Evolutionary conservation across 768 basidiomycete genomes (phyloP).

Genomic region (Floccularia luteovirens): DNA sequence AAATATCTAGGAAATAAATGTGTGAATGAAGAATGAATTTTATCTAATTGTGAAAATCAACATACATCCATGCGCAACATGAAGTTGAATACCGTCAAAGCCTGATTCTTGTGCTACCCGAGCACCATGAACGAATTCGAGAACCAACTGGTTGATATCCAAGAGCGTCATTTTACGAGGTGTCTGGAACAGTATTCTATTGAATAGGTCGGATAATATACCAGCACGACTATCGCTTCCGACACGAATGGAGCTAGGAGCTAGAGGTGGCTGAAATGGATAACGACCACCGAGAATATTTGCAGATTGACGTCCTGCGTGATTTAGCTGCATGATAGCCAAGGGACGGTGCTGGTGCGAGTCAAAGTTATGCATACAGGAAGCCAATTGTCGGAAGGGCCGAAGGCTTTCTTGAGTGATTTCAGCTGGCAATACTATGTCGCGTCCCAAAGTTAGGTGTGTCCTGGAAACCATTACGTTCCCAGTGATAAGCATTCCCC

Average conservation of each 20-base stretch:
- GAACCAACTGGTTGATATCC: conserved; percentile 58
- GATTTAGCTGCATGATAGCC: conserved; percentile 79
- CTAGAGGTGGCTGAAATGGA: conserved; percentile 53
- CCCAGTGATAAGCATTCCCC: conserved; percentile 89
- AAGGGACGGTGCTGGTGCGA: conserved; percentile 22
- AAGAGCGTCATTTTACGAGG: conserved; percentile 49
- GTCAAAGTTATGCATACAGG: conserved; percentile 32
- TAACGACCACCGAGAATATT: conserved; percentile 64
- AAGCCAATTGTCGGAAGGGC: conserved; percentile 45
- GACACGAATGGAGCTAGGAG: conserved; percentile 59
- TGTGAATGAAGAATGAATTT: neutral
- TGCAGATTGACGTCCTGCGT: conserved; percentile 77
- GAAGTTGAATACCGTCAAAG: conserved; percentile 84
- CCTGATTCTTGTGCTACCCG: conserved; percentile 55
- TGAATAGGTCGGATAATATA: conserved; percentile 28
- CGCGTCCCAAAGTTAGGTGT: conserved; percentile 69
- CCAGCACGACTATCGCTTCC: conserved; percentile 20
- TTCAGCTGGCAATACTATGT: conserved; percentile 48
- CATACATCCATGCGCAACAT: conserved; percentile 83
- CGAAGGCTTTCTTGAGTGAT: conserved; percentile 33
- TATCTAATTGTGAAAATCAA: conserved; percentile 8
- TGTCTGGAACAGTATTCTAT: conserved; percentile 50
- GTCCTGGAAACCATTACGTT: conserved; percentile 62
- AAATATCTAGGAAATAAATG: conserved; percentile 43
- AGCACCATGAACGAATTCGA: conserved; percentile 63